Conservation (phyloP, 176 grass and related monocot species). For the Oryza rufipogon region DNA sequence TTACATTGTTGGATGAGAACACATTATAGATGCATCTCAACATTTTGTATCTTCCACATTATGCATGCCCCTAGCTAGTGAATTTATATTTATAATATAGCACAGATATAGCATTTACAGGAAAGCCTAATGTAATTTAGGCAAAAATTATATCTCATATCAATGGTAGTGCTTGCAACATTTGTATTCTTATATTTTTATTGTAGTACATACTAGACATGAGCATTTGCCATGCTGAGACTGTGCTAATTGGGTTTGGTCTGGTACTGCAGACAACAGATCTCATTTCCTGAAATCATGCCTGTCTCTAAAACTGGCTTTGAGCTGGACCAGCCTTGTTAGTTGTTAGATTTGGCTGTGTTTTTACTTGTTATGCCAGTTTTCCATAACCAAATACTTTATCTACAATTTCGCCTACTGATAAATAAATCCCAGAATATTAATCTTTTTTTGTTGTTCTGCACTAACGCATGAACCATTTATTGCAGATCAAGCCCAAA, state of each 20-base stretch:
- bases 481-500: conserved; percentile 86
- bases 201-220: not conserved
- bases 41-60: conserved; percentile 16
- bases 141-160: not conserved
- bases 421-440: not conserved
- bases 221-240: not conserved
- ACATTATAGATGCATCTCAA: not conserved
- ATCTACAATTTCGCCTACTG: not conserved
- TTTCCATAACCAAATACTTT: conserved; percentile 8
- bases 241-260: not conserved
- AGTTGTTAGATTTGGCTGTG: not conserved
- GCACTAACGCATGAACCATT: conserved; percentile 3
- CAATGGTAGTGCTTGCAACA: conserved; percentile 11
- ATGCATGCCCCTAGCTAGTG: not conserved
- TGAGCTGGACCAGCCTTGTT: not conserved
- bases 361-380: not conserved
- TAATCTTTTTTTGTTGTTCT: conserved; percentile 29
- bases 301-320: not conserved
- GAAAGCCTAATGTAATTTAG: not conserved
- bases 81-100: not conserved
- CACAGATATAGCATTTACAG: not conserved
- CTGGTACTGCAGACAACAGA: not conserved
- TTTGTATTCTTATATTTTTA: conserved; percentile 4
- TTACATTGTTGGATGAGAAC: conserved; percentile 33
- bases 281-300: not conserved